Conservation (phyloP, 345 rosid genomes). For the Laguncularia racemosa region DNA sequence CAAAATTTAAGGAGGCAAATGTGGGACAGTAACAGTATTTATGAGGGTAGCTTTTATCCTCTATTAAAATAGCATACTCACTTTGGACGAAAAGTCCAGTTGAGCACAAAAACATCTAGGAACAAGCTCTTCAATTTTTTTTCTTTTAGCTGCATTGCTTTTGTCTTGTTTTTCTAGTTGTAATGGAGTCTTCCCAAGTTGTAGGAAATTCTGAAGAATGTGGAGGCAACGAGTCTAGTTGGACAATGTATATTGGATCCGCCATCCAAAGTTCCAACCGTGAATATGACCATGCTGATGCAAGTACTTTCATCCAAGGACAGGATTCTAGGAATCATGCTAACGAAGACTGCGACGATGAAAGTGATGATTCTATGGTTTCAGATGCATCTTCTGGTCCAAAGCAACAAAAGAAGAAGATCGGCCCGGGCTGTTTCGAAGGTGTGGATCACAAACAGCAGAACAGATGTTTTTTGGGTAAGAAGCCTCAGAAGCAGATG, state of each 20-base stretch:
- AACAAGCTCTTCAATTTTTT: too few relatives aligned
- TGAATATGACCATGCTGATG: constrained; percentile 13
- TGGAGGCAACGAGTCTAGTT: constrained; percentile 43
- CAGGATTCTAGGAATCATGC: not conserved
- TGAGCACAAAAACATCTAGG: too few relatives aligned
- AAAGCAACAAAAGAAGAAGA: constrained; percentile 27
- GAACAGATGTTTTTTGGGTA: constrained; percentile 15
- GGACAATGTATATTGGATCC: constrained; percentile 60
- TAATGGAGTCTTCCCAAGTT: constrained; percentile 41
- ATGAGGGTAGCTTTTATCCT: too few relatives aligned
- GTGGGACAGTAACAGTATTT: too few relatives aligned
- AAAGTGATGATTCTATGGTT: constrained; percentile 68
- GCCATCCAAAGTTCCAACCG: constrained; percentile 20
- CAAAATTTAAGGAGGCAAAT: too few relatives aligned
- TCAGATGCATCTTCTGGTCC: constrained; percentile 77
- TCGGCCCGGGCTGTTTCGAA: constrained; percentile 10
- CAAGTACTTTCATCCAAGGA: constrained; percentile 9
- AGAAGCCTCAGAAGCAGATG: constrained; percentile 25
- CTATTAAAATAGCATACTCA: too few relatives aligned
- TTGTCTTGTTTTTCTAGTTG: constrained; percentile 1
- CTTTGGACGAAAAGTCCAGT: too few relatives aligned
- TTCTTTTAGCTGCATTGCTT: too few relatives aligned
- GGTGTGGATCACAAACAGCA: constrained; percentile 16
- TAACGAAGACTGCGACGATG: not conserved
- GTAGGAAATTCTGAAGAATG: constrained; percentile 9